Percentiles rank a stretch among this genome's conserved stretches.
phyloP scores from a whole-genome alignment of 345 rosid species.

The Pugionium dolabratum region DNA sequence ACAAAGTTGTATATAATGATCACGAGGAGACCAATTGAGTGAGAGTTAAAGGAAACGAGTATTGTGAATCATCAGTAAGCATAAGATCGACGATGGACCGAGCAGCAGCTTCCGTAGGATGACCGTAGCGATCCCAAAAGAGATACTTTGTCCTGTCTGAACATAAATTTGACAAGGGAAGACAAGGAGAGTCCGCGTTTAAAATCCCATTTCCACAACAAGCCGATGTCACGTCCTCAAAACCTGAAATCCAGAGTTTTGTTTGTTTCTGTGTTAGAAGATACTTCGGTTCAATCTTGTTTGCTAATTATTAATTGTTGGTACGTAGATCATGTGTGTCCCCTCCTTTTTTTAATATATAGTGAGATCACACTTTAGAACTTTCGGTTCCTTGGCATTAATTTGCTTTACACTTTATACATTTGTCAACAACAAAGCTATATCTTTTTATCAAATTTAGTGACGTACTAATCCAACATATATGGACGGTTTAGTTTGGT shows the following conservation, averaged over 20 bases:
- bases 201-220: constrained; percentile 76
- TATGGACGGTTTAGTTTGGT: background rate
- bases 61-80: constrained; percentile 45
- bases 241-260: constrained; percentile 45
- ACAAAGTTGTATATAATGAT: background rate
- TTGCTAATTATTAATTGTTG: background rate
- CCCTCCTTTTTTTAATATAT: background rate
- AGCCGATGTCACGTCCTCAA: constrained; percentile 60
- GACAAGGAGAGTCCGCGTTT: constrained; percentile 55
- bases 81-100: constrained; percentile 48
- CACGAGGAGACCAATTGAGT: constrained; percentile 48
- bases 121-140: constrained; percentile 70
- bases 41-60: constrained; percentile 51
- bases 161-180: constrained; percentile 55
- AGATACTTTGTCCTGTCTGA: constrained; percentile 65
- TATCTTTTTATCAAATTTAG: background rate
- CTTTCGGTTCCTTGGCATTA: background rate
- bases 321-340: background rate
- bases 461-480: background rate
- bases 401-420: too few species aligned
- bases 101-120: constrained; percentile 68
- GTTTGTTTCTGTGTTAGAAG: too few species aligned
- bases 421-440: too few species aligned
- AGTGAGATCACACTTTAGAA: background rate
- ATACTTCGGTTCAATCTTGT: background rate